These are phyloP conservation scores for Anastatica hierochuntica DNA, from an alignment of 345 rosid species.

Conservation along the genomic window DNA sequence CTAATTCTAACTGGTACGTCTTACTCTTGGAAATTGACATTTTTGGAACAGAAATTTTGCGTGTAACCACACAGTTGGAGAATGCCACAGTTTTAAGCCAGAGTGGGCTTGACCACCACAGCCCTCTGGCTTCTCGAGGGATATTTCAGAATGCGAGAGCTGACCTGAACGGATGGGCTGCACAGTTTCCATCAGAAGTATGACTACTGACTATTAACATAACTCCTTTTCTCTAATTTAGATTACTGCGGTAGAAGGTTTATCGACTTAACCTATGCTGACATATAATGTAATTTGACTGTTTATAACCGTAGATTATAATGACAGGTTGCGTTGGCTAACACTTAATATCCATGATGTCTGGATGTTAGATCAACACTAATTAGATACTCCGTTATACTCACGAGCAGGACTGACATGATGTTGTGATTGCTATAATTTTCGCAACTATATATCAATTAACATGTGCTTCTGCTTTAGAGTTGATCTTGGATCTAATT, in stretches of 20 bases:
- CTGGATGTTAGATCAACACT: constrained; percentile 15
- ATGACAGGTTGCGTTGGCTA: constrained; percentile 44
- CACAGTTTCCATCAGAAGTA: constrained; percentile 99
- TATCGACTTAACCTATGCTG: constrained; percentile 39
- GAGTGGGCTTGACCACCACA: constrained; percentile 92
- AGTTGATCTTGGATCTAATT: constrained; percentile 19
- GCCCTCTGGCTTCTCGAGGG: constrained; percentile 91
- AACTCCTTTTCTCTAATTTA: constrained; percentile 64
- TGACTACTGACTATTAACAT: constrained; percentile 97
- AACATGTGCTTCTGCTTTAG: background rate
- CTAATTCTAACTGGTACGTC: constrained; percentile 88
- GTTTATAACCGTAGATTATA: constrained; percentile 20
- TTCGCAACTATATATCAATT: background rate
- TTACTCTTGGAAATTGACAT: constrained; percentile 95
- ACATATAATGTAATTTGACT: constrained; percentile 43
- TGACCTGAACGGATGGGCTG: constrained; percentile 81
- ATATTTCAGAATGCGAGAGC: constrained; percentile 88
- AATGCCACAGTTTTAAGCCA: constrained; percentile 98
- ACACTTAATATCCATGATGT: constrained; percentile 11
- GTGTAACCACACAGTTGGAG: constrained; percentile 98
- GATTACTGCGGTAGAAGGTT: constrained; percentile 37
- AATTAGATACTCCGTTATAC: constrained; percentile 2
- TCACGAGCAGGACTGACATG: background rate
- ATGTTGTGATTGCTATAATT: constrained; percentile 1
- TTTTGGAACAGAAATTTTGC: constrained; percentile 97